Conservation (phyloP, 345 rosid genomes). For the Streptanthus diversifolius region DNA sequence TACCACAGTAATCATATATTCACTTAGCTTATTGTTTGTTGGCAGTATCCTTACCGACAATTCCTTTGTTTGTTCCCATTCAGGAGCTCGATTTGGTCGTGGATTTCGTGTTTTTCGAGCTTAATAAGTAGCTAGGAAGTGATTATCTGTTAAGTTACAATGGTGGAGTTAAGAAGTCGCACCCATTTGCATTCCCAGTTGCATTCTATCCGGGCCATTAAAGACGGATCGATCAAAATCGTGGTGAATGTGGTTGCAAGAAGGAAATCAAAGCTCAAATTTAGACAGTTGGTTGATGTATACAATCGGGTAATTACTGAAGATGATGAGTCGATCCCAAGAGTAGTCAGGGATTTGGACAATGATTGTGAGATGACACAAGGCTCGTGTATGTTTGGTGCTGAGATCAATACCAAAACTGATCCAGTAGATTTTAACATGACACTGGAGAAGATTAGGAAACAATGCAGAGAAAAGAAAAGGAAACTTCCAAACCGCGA, state of each 20-base stretch:
- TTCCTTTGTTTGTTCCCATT: background rate
- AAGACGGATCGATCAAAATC: conserved; percentile 36
- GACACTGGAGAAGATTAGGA: conserved; percentile 55
- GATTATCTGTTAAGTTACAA: background rate
- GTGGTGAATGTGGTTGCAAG: conserved; percentile 34
- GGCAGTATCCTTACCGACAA: background rate
- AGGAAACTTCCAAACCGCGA: conserved; percentile 36
- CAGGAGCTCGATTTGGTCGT: conserved; percentile 5
- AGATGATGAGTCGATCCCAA: conserved; percentile 17
- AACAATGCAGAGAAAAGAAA: conserved; percentile 52
- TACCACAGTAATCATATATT: background rate
- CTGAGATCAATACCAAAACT: conserved; percentile 7
- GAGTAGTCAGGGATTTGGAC: conserved; percentile 31
- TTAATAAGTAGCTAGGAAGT: background rate
- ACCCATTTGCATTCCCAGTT: conserved; percentile 28
- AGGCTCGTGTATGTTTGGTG: conserved; percentile 21
- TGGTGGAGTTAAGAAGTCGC: conserved; percentile 58
- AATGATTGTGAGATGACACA: conserved; percentile 13
- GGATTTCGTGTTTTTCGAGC: background rate
- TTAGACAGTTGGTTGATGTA: conserved; percentile 46
- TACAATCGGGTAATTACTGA: conserved; percentile 21
- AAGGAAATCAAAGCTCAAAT: conserved; percentile 46
- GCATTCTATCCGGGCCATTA: conserved; percentile 45
- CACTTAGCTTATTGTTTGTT: background rate
- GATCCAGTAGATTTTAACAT: conserved; percentile 34